Base-by-base conservation (phyloP, 2,329 filamentous ascomycete genomes). In the Dactylellina parvicollis region DNA sequence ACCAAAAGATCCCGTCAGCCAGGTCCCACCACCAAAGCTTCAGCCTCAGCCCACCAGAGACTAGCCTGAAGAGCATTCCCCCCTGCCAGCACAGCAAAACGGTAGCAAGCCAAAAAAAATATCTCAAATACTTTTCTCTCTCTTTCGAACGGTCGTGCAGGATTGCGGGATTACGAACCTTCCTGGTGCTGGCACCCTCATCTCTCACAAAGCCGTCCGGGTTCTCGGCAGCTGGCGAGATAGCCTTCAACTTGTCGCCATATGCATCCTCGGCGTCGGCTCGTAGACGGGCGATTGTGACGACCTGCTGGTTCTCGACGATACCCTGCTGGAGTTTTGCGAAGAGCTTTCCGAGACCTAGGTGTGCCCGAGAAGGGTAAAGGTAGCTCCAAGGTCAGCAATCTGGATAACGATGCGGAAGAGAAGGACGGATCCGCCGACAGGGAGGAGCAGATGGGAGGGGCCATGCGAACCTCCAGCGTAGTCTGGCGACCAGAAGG, bases 401-500 rank as follows among this genome's bases (percentile, higher is more conserved):
- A 50, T 62, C 73, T 44, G 42, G 20, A 16, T 26, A n/a, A 62
- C 12, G 4, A 10, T 54, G 47, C 36, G 42, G 64, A 34, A n/a
- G 26, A 50, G 22, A 56, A 52, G 57, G 46, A 38, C 49, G 52
- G 32, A 69, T 66, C 40, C 56, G 52, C 52, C 47, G 59, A 49
- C n/a, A 28, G 9, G 9, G 12, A 28, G 32, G 22, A 26, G 42
- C 28, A 44, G 20, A 46, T 22, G 24, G 38, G 44, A 57, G 44
- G 36, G 44, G 56, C 20, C 20, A 40, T 71, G 79, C 86, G 81
- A 83, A 91, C 90, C 93, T 85, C 91, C 92, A 80, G 94, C 94
- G 85, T 98, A 98, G 86, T 99, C 95, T 80, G 88, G 88, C 75
- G 95, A 96, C 95, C 95, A 99, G 84, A 99, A 98, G 55, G 93